Base-by-base conservation (phyloP, 495 filamentous ascomycete species). In the Echria macrotheca region DNA sequence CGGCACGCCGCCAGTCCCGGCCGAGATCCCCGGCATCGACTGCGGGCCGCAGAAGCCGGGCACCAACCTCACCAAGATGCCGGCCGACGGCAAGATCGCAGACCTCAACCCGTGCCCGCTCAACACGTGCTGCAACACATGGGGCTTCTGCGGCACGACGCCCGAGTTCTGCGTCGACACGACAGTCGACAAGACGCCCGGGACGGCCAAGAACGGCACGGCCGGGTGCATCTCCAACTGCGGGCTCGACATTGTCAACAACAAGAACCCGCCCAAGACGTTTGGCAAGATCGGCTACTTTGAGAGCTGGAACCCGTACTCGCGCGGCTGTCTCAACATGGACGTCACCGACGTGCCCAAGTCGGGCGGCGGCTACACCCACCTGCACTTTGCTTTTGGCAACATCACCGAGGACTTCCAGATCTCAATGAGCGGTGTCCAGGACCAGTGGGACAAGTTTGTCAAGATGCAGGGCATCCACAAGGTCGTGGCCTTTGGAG, bases 151-250 rank as follows among this genome's bases (percentile, higher is more conserved):
- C 47, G 76, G 76, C 12, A 69, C 56, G 2, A 73, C 62, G 0
- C 17, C 32, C 2, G 71, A 75, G 3, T 78, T 75, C 52, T 78
- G 74, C 32, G 62, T 37, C n/a, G 44, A 47, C 4, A 44, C 44
- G 9, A 36, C 48, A 11, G 10, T 15, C 31, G 67, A 62, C 7
- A 69, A 70, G 2, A 54, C 60, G 0, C 74, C 73, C 0, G 73
- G 74, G 0, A 71, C 70, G 0, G 40, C 58, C 0, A 14, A 52
- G 25, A 35, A 45, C 1, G 54, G 54, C 24, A 61, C 54, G 3
- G 66, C 73, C 47, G 71, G 72, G 12, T 77, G 74, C 56, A 69
- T 72, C 12, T 70, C 59, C 3, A 72, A 69, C 53, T 78, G 73
- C 52, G 74, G 73, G 7, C 64, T 49, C 9, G 57, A 71, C 14